Evolutionary conservation across 75 land plant genomes (phyloP), one percentile per base, ranked within the genome.

Genomic region (Adiantum capillusveneris): DNA sequence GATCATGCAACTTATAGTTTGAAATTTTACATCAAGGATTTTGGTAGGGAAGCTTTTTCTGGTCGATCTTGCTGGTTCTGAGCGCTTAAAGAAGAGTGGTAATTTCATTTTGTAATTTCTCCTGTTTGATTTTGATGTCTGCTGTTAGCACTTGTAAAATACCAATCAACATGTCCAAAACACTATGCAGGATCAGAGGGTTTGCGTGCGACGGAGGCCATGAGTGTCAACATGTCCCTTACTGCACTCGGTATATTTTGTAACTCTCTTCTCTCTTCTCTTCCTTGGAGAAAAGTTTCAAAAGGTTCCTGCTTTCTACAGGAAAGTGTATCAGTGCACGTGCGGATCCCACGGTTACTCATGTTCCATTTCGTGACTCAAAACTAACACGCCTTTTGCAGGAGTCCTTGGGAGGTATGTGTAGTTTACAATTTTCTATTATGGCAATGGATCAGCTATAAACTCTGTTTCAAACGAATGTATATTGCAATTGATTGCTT

Each of bases 241-340:
- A 72, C 74, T 14, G 69, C 69, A 27, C 68, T 72, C 13, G 74
- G 74, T 72, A 57, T 18, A 20, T 52, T n/a, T 55, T 55, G 57
- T 9, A 5, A 17, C 19, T 53, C 28, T 53, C 1, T 25, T 24
- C 24, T 53, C 30, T 9, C 44, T 25, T 53, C 30, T 9, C 44
- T 16, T 58, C 14, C 22, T 6, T n/a, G 50, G 14, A 17, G 17
- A 6, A 46, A 21, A 21, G 5, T 46, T 21, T 46, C 6, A 46
- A 17, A 46, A 21, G 50, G 55, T 53, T 22, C 25, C 28, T 53
- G 55, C 3, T 21, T 51, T 20, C 25, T 57, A 6, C 58, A 72
- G 74, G 74, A 37, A 72, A 72, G 31, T 72, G 74, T 26, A 72
- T 72, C 12, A 65, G 74, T 64, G 74, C 74, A 27, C 68, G 74